Evolutionary conservation across 441 rosid genomes (phyloP).

Genomic region (Kokia cookei): DNA sequence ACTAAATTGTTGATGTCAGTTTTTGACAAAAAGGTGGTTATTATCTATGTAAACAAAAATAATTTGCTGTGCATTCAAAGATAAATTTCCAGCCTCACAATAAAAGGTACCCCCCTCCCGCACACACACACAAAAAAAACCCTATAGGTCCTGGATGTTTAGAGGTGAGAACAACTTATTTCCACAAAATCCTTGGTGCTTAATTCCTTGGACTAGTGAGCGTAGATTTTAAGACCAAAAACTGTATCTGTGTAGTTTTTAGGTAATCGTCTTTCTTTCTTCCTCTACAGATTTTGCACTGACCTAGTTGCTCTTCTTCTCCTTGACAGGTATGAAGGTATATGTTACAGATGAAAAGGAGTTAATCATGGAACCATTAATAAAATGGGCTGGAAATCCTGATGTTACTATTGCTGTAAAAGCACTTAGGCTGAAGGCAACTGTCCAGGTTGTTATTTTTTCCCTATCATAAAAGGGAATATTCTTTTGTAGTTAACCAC

Average conservation of each 20-base stretch:
- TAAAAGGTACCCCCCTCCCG: not conserved
- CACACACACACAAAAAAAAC: not conserved
- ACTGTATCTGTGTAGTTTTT: not conserved
- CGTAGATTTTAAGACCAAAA: not conserved
- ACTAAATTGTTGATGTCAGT: not conserved
- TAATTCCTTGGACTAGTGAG: not conserved
- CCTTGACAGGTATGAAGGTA: conserved; percentile 80
- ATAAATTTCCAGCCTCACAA: not conserved
- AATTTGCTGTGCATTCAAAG: not conserved
- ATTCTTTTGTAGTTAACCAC: not conserved
- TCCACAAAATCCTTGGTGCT: not conserved
- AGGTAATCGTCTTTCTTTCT: not conserved
- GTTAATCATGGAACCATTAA: conserved; percentile 89
- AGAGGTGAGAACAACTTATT: not conserved
- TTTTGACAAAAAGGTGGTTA: not conserved
- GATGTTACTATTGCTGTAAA: conserved; percentile 64
- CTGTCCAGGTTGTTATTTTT: conserved; percentile 65
- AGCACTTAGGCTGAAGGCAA: conserved; percentile 91
- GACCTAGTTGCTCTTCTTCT: conserved; percentile 4
- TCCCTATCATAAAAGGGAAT: not conserved
- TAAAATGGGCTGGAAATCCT: conserved; percentile 96
- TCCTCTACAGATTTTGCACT: not conserved
- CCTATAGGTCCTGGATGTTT: not conserved
- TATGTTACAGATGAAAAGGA: conserved; percentile 95
- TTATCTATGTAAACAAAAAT: not conserved